Conservation (phyloP, 345 rosid genomes). For the Salix viminalis region DNA sequence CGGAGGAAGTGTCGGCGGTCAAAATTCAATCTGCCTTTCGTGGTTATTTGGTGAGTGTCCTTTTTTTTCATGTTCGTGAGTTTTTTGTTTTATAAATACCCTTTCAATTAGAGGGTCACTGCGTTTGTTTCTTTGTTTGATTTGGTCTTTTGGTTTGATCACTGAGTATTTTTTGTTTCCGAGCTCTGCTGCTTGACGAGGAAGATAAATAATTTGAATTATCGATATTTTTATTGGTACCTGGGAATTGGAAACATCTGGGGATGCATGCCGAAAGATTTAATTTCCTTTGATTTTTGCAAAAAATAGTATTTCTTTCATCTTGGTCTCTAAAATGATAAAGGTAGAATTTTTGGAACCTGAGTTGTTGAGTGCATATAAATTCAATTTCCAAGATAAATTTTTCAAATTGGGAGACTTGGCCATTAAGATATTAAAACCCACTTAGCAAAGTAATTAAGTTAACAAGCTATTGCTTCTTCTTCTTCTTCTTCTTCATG, state of each 20-base stretch:
- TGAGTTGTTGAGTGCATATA: not conserved
- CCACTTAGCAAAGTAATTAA: not conserved
- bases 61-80: not conserved
- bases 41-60: conserved; percentile 29
- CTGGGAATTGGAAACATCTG: not conserved
- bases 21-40: conserved; percentile 34
- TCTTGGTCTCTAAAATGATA: too few relatives aligned
- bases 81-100: not conserved
- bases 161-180: not conserved
- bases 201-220: not conserved
- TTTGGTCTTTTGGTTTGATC: not conserved
- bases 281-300: not conserved
- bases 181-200: not conserved
- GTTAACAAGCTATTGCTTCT: not conserved
- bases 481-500: not conserved
- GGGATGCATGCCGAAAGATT: not conserved
- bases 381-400: not conserved
- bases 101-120: not conserved
- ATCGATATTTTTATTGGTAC: not conserved
- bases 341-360: not conserved
- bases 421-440: not conserved
- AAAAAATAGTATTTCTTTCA: not conserved
- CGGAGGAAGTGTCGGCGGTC: conserved; percentile 13
- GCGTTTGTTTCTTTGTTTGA: not conserved
- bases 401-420: not conserved